Evolutionary conservation across 768 basidiomycete species (phyloP).

Genomic region (Leccinum rimulosum): DNA sequence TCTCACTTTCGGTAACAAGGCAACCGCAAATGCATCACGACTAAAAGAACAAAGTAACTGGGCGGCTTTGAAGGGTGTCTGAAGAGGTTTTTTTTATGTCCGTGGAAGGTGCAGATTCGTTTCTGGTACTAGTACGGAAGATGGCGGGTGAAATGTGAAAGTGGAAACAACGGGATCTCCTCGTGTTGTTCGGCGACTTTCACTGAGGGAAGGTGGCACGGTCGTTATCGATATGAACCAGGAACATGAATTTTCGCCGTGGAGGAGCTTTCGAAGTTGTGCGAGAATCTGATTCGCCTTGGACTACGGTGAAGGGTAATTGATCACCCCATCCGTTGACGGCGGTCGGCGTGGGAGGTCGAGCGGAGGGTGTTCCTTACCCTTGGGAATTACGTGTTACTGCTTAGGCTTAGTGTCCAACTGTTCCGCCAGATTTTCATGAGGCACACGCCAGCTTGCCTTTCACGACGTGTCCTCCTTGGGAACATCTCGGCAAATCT

Average conservation of each 20-base stretch:
- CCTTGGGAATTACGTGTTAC: conserved; percentile 16
- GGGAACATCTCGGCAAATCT: conserved; percentile 28
- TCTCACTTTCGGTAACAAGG: not conserved
- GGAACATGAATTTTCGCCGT: conserved; percentile 11
- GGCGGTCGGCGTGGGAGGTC: conserved; percentile 13
- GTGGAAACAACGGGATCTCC: not conserved
- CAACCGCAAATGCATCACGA: not conserved
- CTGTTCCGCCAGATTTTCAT: conserved; percentile 28
- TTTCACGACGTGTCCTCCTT: conserved; percentile 21
- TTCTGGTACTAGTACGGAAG: not conserved
- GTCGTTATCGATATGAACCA: conserved; percentile 7
- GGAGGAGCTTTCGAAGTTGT: conserved; percentile 4
- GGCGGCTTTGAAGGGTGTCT: not conserved
- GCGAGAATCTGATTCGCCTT: conserved; percentile 10
- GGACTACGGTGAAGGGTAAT: conserved; percentile 8
- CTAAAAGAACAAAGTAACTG: not conserved
- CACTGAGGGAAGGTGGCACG: conserved; percentile 1
- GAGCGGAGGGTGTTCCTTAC: not conserved
- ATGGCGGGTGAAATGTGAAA: not conserved
- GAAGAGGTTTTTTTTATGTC: not conserved
- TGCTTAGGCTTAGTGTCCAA: conserved; percentile 1
- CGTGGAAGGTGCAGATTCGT: not conserved
- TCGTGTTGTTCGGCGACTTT: not conserved
- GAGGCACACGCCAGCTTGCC: conserved; percentile 1
- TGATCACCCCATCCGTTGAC: conserved; percentile 4